phyloP scores from a whole-genome alignment of 805 yeast genomes.

The Torulaspora gathmanii region DNA sequence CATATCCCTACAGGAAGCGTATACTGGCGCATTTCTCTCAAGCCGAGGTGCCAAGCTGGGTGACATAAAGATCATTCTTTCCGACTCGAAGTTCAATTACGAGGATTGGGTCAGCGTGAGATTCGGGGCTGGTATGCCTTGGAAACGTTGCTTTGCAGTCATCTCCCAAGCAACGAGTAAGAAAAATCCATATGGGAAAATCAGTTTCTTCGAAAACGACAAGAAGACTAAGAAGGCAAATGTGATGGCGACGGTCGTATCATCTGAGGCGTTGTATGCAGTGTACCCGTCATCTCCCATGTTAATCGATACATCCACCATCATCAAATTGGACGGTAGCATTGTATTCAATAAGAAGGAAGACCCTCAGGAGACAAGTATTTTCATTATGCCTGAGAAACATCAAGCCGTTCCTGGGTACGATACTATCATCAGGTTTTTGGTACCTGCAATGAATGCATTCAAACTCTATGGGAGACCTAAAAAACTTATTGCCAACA shows the following conservation, averaged over 20 bases:
- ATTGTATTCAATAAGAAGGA: conserved; percentile 55
- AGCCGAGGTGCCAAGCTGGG: conserved; percentile 86
- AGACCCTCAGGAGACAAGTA: conserved; percentile 42
- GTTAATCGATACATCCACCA: conserved; percentile 79
- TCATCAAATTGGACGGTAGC: conserved; percentile 83
- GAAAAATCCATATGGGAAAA: conserved; percentile 51
- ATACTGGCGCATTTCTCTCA: conserved; percentile 88
- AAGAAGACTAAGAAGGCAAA: conserved; percentile 61
- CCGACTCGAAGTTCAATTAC: conserved; percentile 79
- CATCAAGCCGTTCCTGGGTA: conserved; percentile 69
- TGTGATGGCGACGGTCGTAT: conserved; percentile 73
- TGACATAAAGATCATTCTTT: conserved; percentile 78
- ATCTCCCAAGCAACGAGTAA: conserved; percentile 60
- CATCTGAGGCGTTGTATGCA: conserved; percentile 73
- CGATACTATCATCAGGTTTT: conserved; percentile 67
- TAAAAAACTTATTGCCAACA: conserved; percentile 52
- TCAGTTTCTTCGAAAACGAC: conserved; percentile 78
- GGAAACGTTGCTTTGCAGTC: conserved; percentile 92
- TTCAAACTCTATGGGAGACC: conserved; percentile 76
- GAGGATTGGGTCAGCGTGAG: conserved; percentile 95
- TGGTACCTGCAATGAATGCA: conserved; percentile 65
- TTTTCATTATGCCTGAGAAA: conserved; percentile 61
- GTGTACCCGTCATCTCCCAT: conserved; percentile 84
- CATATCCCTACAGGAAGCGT: conserved; percentile 84
- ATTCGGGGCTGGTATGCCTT: conserved; percentile 96